Conservation (phyloP, 805 yeast species). For the Torulaspora microellipsoides region DNA sequence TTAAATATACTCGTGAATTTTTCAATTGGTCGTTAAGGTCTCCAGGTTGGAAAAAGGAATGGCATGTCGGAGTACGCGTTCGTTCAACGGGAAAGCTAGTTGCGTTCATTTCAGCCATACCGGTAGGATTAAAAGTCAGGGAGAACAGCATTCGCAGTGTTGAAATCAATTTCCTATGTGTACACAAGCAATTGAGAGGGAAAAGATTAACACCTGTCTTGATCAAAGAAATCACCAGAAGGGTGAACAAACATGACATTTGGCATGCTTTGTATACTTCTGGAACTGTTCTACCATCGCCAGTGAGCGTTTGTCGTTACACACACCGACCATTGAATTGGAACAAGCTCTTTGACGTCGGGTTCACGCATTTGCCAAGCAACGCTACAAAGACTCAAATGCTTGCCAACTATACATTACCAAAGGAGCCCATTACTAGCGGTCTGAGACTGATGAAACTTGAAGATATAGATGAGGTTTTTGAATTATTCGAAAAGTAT, state of each 20-base stretch:
- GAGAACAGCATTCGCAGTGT: conserved; percentile 55
- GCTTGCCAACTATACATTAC: conserved; percentile 63
- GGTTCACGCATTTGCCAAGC: conserved; percentile 77
- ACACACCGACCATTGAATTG: conserved; percentile 93
- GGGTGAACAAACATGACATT: conserved; percentile 76
- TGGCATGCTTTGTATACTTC: conserved; percentile 98
- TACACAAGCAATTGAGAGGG: conserved; percentile 89
- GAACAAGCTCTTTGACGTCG: conserved; percentile 84
- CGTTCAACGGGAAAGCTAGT: conserved; percentile 69
- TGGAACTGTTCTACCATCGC: conserved; percentile 89
- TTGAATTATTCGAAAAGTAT: conserved; percentile 53
- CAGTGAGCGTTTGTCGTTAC: conserved; percentile 81
- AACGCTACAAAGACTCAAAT: conserved; percentile 63
- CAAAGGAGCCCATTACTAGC: conserved; percentile 45
- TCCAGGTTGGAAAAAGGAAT: conserved; percentile 85
- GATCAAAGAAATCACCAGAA: conserved; percentile 88
- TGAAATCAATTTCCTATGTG: conserved; percentile 90
- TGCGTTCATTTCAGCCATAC: conserved; percentile 90
- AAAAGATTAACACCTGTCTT: conserved; percentile 92
- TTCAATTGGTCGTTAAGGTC: conserved; percentile 90
- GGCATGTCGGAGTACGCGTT: conserved; percentile 94
- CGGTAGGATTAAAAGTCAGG: conserved; percentile 62
- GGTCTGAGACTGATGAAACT: conserved; percentile 51
- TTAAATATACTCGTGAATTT: conserved; percentile 78
- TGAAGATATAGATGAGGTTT: conserved; percentile 63